A percentile compares a stretch with the other conserved stretches of the same genome.
Conservation (phyloP, 371 early-diverging fungal genomes). For the Apophysomyces ossiformis region DNA sequence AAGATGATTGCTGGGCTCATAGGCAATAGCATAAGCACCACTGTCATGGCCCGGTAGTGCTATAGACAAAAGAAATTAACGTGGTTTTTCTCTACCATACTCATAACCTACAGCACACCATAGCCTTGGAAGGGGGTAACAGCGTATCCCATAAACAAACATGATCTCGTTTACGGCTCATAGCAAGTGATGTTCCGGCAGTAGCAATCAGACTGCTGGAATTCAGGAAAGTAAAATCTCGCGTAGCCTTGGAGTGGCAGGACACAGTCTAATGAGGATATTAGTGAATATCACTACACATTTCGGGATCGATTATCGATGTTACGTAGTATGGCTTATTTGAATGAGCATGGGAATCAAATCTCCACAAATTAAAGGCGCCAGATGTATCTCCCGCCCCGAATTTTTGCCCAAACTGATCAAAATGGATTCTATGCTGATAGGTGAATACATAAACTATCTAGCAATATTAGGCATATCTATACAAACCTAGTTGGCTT, state of each 20-base stretch:
- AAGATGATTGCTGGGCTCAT: constrained; percentile 61
- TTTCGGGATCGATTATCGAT: background rate
- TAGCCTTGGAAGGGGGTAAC: constrained; percentile 64
- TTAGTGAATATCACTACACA: background rate
- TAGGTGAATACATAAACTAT: no score
- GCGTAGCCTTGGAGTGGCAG: constrained; percentile 68
- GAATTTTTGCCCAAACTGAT: constrained; percentile 78
- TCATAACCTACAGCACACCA: constrained; percentile 58
- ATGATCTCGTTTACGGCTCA: constrained; percentile 60
- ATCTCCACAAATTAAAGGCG: constrained; percentile 71
- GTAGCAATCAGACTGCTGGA: constrained; percentile 78
- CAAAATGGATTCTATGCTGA: constrained; percentile 58
- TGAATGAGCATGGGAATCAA: constrained; percentile 70
- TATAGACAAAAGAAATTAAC: constrained; percentile 14
- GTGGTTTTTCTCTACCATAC: background rate
- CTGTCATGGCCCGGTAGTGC: constrained; percentile 54
- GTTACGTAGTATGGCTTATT: constrained; percentile 61
- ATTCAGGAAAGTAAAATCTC: constrained; percentile 76
- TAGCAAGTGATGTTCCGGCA: constrained; percentile 67
- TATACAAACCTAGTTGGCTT: constrained; percentile 48
- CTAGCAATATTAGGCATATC: no score
- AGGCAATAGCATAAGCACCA: constrained; percentile 74
- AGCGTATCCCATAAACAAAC: constrained; percentile 82
- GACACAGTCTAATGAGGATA: constrained; percentile 34
- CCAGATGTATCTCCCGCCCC: constrained; percentile 77